Evolutionary conservation across 1,284 basidiomycete species (phyloP).

Genomic region (Naganishia sp.): DNA sequence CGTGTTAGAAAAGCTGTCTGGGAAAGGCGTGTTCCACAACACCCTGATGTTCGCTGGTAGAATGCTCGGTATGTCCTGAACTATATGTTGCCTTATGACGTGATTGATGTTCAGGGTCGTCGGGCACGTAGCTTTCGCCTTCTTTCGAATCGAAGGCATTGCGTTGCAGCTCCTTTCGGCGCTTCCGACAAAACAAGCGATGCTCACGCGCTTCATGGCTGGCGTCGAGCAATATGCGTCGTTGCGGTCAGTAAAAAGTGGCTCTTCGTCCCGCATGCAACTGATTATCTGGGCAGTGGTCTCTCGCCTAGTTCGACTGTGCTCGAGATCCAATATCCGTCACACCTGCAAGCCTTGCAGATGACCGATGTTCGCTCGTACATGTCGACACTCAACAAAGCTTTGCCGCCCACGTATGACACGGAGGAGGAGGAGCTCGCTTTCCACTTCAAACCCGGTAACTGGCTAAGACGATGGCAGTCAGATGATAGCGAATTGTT

Average conservation of each 20-base stretch:
- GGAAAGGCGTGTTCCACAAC: slow-evolving; percentile 60
- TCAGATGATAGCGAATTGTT: slow-evolving; percentile 59
- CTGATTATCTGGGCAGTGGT: neutral
- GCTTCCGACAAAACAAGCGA: slow-evolving; percentile 55
- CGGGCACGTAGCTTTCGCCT: slow-evolving; percentile 53
- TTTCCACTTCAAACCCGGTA: slow-evolving; percentile 54
- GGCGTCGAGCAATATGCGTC: slow-evolving; percentile 26
- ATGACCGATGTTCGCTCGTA: slow-evolving; percentile 52
- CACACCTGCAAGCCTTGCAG: slow-evolving; percentile 47
- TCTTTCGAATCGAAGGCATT: slow-evolving; percentile 58
- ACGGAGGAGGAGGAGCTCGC: slow-evolving; percentile 50
- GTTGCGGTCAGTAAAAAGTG: neutral
- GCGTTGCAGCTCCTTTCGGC: slow-evolving; percentile 57
- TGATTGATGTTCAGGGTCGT: neutral
- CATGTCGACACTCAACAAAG: slow-evolving; percentile 43
- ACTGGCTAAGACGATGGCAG: slow-evolving; percentile 56
- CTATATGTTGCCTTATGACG: neutral
- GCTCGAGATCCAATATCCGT: slow-evolving; percentile 40
- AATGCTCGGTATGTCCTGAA: slow-evolving; percentile 49
- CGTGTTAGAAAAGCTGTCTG: slow-evolving; percentile 58
- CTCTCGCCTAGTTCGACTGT: slow-evolving; percentile 4
- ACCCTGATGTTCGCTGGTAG: slow-evolving; percentile 57
- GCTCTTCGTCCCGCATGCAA: neutral
- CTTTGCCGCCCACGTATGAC: slow-evolving; percentile 41
- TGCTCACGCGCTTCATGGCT: slow-evolving; percentile 52